Conservation (phyloP, 495 filamentous ascomycete genomes). For the Melanomma pulvis-pyrius region DNA sequence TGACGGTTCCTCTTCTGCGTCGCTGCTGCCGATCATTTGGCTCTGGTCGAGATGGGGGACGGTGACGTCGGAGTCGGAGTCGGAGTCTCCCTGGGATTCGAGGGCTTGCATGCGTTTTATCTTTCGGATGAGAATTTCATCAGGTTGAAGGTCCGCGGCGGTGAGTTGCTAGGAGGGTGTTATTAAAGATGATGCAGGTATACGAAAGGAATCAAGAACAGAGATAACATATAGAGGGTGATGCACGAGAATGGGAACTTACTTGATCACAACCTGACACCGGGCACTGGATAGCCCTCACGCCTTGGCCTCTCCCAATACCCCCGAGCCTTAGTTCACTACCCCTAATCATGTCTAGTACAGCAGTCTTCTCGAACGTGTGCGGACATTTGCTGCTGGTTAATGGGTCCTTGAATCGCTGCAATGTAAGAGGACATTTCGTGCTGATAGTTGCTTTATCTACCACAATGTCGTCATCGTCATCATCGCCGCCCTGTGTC, state of each 20-base stretch:
- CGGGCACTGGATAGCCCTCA: slow-evolving; percentile 47
- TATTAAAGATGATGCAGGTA: not conserved
- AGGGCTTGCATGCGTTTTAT: slow-evolving; percentile 45
- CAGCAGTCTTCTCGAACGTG: slow-evolving; percentile 76
- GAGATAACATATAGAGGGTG: no score
- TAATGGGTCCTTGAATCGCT: slow-evolving; percentile 69
- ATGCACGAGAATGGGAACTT: not conserved
- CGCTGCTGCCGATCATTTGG: slow-evolving; percentile 19
- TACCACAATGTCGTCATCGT: slow-evolving; percentile 77
- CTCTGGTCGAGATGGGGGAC: no score
- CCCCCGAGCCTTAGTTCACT: slow-evolving; percentile 45
- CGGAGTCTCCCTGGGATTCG: slow-evolving; percentile 43
- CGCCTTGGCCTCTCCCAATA: slow-evolving; percentile 10
- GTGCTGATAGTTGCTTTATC: slow-evolving; percentile 68
- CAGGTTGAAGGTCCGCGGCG: slow-evolving; percentile 44
- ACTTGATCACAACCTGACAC: slow-evolving; percentile 46
- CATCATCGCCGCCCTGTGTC: slow-evolving; percentile 30
- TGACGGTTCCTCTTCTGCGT: slow-evolving; percentile 12
- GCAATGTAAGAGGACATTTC: slow-evolving; percentile 80
- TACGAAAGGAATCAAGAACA: no score
- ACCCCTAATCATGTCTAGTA: slow-evolving; percentile 62
- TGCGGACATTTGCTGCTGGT: slow-evolving; percentile 81
- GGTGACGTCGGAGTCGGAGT: slow-evolving; percentile 37
- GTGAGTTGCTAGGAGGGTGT: slow-evolving; percentile 40
- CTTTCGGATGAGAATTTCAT: slow-evolving; percentile 46